Base-by-base conservation (phyloP, 1,284 basidiomycete genomes). In the Ganoderma leucocontextum region DNA sequence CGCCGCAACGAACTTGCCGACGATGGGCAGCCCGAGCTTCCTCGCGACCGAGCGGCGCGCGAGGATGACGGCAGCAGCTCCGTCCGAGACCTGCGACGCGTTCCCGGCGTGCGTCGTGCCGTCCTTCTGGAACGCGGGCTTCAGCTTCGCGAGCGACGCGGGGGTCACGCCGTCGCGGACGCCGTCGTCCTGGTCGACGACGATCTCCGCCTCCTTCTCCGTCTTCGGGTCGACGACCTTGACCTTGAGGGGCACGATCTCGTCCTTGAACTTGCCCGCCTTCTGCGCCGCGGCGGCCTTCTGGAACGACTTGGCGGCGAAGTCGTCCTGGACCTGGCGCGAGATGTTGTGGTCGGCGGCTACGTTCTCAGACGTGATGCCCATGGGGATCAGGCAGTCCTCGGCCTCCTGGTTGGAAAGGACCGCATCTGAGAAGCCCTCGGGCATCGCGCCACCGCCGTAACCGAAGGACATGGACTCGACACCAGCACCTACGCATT, bases 331-430 rank as follows among this genome's bases (percentile, higher is more conserved):
- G 59, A 81, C 82, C 58, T 84, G 83, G 66, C 96, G 92, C 55
- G 91, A 82, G 77, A 98, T 87, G 73, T 85, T 83, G 82, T 86
- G 96, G 71, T 95, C 87, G 57, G 85, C 82, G 25, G 96, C 95
- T 71, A 99, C 97, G 78, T 99, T 99, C 85, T 99, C 97, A 33
- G 95, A 98, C 62, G 96, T 97, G 83, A 96, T 92, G 72, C 97
- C 96, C 96, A 98, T 98, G 65, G 97, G 97, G 72, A 97, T 86
- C 25, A 97, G 86, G 82, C 97, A 98, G 85, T 99, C 96, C 69
- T 91, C 89, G 2, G 98, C 90, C 77, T 96, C 92, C 75, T 91
- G 85, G 81, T 89, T 90, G 70, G 88, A 81, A 73, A 97, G 87
- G 62, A 99, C 89, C 55, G 86, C 86, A 41, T 97, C 93, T 12